Evolutionary conservation across 345 rosid species (phyloP).

Genomic region (Eucalyptus leucophloia): DNA sequence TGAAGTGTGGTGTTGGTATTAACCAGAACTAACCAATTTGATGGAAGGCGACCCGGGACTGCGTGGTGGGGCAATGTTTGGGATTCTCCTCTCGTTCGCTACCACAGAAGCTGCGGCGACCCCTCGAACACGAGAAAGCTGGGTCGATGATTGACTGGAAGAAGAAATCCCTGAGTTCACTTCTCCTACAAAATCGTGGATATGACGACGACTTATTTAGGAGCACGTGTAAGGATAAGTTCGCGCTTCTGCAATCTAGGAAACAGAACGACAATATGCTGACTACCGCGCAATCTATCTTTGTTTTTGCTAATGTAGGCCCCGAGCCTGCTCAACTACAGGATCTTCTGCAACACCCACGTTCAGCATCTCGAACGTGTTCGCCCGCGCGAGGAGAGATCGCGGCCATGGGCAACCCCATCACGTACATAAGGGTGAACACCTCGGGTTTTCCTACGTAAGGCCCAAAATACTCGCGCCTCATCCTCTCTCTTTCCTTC

Average conservation of each 20-base stretch:
- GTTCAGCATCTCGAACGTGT: constrained; percentile 37
- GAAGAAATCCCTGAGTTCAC: constrained; percentile 25
- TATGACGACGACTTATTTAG: constrained; percentile 17
- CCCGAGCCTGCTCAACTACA: constrained; percentile 27
- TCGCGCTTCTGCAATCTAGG: background rate
- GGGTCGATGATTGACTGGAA: constrained; percentile 38
- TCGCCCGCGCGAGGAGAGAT: constrained; percentile 43
- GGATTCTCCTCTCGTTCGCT: constrained; percentile 32
- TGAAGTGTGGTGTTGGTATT: background rate
- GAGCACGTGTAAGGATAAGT: constrained; percentile 17
- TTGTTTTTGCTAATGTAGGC: constrained; percentile 3
- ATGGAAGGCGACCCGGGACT: constrained; percentile 7
- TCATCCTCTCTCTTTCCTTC: background rate
- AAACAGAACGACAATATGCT: background rate
- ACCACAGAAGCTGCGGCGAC: constrained; percentile 1
- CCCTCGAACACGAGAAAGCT: constrained; percentile 32
- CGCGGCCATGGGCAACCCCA: constrained; percentile 20
- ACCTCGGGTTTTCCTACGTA: constrained; percentile 37
- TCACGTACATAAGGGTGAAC: constrained; percentile 23
- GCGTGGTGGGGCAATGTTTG: constrained; percentile 53
- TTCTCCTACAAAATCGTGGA: constrained; percentile 28
- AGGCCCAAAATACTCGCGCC: background rate
- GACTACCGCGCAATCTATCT: background rate
- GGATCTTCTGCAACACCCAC: constrained; percentile 33
- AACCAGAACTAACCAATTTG: constrained; percentile 10